A percentile compares a stretch with the other conserved stretches of the same genome.
Conservation (phyloP, 2,329 filamentous ascomycete genomes). For the Ophiostoma triangulosporum region DNA sequence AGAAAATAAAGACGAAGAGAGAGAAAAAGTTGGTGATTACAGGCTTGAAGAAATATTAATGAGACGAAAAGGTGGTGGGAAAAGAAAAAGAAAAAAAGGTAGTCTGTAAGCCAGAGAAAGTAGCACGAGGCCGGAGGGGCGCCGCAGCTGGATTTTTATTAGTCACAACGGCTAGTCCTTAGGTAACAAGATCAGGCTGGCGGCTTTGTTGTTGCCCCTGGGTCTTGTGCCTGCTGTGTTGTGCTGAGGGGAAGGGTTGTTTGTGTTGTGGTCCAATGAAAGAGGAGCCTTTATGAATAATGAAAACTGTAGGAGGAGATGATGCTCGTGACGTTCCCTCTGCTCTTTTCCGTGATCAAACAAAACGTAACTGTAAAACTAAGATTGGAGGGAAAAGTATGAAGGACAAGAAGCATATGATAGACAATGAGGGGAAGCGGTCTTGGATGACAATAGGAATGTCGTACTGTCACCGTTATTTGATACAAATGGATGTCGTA, state of each 20-base stretch:
- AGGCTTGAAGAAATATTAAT: too few relatives aligned
- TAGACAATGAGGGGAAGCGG: neutral
- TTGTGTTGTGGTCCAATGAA: neutral
- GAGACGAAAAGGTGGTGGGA: neutral
- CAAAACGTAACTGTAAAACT: neutral
- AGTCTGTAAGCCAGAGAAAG: neutral
- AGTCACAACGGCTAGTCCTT: constrained; percentile 31
- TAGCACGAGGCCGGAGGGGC: constrained; percentile 7
- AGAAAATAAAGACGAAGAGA: neutral
- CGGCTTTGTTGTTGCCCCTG: constrained; percentile 2
- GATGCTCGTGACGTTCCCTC: constrained; percentile 7
- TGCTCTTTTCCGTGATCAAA: neutral
- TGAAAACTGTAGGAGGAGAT: constrained; percentile 7
- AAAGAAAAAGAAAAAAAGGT: neutral
- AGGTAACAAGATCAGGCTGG: constrained; percentile 27
- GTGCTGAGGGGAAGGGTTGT: constrained; percentile 3
- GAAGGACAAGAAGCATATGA: neutral
- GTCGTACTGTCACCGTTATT: neutral
- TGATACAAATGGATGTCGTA: too few relatives aligned
- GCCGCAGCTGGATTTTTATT: constrained; percentile 25
- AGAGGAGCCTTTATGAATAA: constrained; percentile 7
- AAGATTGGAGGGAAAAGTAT: neutral
- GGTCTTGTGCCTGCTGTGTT: neutral
- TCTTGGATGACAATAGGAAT: neutral
- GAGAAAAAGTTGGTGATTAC: neutral